These are phyloP conservation scores for Populus trichocarpa DNA, from an alignment of 441 rosid species.

Conservation along the genomic window DNA sequence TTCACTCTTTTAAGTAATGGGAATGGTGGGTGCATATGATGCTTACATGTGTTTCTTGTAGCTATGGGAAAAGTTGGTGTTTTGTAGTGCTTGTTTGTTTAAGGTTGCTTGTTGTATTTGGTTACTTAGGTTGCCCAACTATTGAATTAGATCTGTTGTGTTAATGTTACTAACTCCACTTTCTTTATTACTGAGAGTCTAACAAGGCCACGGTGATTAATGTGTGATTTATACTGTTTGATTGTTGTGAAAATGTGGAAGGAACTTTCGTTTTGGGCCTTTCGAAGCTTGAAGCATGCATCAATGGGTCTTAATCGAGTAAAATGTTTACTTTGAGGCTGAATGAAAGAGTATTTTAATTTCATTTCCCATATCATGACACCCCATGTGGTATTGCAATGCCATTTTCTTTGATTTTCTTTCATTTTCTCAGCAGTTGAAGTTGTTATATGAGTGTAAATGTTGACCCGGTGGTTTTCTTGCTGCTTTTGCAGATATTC, in stretches of 20 bases:
- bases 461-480: conserved; percentile 11
- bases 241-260: conserved; percentile 6
- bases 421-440: conserved; percentile 15
- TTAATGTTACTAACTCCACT: background rate
- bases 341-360: too few relatives aligned
- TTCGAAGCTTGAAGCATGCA: too few relatives aligned
- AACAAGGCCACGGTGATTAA: background rate
- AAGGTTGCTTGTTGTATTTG: background rate
- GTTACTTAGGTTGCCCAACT: background rate
- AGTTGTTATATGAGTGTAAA: background rate
- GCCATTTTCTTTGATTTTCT: conserved; percentile 17
- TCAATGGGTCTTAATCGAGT: too few relatives aligned
- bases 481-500: conserved; percentile 30
- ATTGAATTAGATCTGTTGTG: conserved; percentile 22
- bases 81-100: background rate
- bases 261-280: too few relatives aligned
- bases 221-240: conserved; percentile 17
- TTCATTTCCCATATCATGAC: too few relatives aligned
- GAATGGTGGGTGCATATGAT: background rate
- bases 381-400: background rate
- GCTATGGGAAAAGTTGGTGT: background rate
- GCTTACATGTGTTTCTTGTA: background rate
- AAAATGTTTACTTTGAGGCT: too few relatives aligned
- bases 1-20: conserved; percentile 23
- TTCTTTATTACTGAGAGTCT: background rate